Percentiles rank a stretch among this genome's conserved stretches.
Conservation (phyloP, 306 rosid species). For the Cicer chorassanicum region DNA sequence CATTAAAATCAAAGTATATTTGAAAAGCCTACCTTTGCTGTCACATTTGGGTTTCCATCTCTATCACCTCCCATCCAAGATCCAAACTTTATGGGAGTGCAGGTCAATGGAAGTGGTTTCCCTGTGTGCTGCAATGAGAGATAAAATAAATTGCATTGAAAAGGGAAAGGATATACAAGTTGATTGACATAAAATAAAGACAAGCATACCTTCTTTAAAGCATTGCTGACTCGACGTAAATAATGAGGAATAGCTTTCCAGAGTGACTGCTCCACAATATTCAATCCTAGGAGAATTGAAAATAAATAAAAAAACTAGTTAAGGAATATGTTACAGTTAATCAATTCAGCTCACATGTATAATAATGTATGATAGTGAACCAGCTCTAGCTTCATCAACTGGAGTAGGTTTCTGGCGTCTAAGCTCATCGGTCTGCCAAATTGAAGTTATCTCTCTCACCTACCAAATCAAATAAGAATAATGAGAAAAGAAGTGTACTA, state of each 20-base stretch:
- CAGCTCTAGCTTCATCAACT: slow-evolving; percentile 84
- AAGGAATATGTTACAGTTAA: slow-evolving; percentile 4
- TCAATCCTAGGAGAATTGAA: slow-evolving; percentile 65
- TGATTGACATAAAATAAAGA: slow-evolving; percentile 35
- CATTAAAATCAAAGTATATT: neutral
- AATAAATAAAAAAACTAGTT: neutral
- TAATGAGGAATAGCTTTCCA: slow-evolving; percentile 96
- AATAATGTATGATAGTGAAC: slow-evolving; percentile 16
- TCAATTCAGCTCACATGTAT: slow-evolving; percentile 34
- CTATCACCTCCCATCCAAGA: slow-evolving; percentile 99
- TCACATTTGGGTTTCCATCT: slow-evolving; percentile 97
- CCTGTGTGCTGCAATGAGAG: slow-evolving; percentile 74
- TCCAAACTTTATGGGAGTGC: slow-evolving; percentile 92
- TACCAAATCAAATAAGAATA: slow-evolving; percentile 47
- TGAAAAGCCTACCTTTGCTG: slow-evolving; percentile 70
- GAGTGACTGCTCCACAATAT: slow-evolving; percentile 95
- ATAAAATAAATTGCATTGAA: slow-evolving; percentile 7
- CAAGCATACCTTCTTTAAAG: slow-evolving; percentile 73
- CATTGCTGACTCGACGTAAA: slow-evolving; percentile 90
- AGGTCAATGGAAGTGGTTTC: slow-evolving; percentile 85
- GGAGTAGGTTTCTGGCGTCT: slow-evolving; percentile 90
- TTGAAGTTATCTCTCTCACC: slow-evolving; percentile 95
- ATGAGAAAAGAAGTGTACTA: slow-evolving; percentile 35
- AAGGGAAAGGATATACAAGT: slow-evolving; percentile 40
- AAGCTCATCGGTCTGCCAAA: slow-evolving; percentile 98